A percentile compares a stretch with the other conserved stretches of the same genome.
Evolutionary conservation across 768 basidiomycete species (phyloP).

Genomic region (Cubamyces lactineus): DNA sequence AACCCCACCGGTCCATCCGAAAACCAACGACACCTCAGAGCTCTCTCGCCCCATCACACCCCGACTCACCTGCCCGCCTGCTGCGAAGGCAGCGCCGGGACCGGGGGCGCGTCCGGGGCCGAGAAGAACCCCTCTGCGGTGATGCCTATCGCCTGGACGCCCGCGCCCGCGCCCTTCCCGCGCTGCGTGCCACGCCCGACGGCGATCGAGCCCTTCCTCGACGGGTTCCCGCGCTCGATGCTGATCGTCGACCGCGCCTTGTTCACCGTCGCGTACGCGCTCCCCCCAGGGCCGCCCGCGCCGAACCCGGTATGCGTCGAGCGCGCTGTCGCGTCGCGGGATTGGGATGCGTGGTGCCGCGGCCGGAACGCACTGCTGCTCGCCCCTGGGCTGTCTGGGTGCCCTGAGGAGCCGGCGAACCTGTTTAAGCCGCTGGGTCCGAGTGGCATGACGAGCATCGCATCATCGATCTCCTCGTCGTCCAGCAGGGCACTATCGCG

Average conservation of each 20-base stretch:
- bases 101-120: constrained; percentile 47
- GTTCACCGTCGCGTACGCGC: constrained; percentile 43
- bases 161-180: constrained; percentile 69
- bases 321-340: constrained; percentile 33
- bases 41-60: background rate
- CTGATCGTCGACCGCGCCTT: constrained; percentile 62
- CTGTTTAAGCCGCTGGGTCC: constrained; percentile 42
- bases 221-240: constrained; percentile 51
- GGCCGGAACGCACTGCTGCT: constrained; percentile 17
- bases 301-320: constrained; percentile 42
- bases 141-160: constrained; percentile 74
- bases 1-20: no score
- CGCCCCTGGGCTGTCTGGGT: constrained; percentile 2
- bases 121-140: constrained; percentile 81
- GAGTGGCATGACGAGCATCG: constrained; percentile 73
- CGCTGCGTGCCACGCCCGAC: constrained; percentile 62
- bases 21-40: background rate
- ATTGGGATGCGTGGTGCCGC: constrained; percentile 22
- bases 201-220: constrained; percentile 61
- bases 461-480: constrained; percentile 78
- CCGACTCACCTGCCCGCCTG: constrained; percentile 13
- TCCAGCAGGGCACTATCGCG: constrained; percentile 48
- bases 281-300: constrained; percentile 24
- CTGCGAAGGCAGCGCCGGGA: constrained; percentile 30
- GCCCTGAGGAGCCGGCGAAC: constrained; percentile 4